Base-by-base conservation (phyloP, 768 basidiomycete species). In the Macrolepiota albuminosa region DNA sequence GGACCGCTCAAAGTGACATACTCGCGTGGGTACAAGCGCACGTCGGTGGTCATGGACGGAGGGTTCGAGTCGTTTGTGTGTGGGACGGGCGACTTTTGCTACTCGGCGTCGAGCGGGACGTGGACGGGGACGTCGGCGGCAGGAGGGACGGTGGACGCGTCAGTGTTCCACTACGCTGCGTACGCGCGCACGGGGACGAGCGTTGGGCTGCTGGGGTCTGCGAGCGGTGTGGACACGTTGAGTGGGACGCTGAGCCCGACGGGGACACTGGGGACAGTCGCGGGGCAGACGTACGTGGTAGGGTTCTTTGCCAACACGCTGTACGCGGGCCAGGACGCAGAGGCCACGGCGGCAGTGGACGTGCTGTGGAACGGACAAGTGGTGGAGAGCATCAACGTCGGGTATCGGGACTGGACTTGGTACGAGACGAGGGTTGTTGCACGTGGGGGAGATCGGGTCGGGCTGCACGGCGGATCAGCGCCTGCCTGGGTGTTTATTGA, bases 401-500 rank as follows among this genome's bases (percentile, higher is more conserved):
- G 78, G 3, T 79, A 72, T 63, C 63, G 66, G 46, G 58, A 66
- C n/a, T 82, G 75, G 71, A 71, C 66, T 37, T 76, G 72, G 64
- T 73, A 72, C 62, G 66, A 75, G 49, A 71, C 73, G 47, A 52
- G 59, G 0, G 80, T 78, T 10, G 66, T 66, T 0, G 80, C 69
- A 3, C 9, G 18, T 10, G 69, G 67, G 18, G 60, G 54, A 18
- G 66, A 68, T 59, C 50, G 21, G 57, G 54, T 67, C 10, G 67
- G 64, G 55, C 63, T 71, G 70, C 70, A 69, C 45, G 81, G 81
- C 26, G 80, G 79, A 0, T 67, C 65, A 14, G 78, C 79, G 10
- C 81, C 81, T 6, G 76, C 79, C 10, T 82, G 77, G 77, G 73
- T 74, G 14, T 82, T 81, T 69, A 70, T 82, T 54, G 81, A 82